Evolutionary conservation across 108 stramenopile genomes (phyloP), one percentile per base, ranked within the genome.

Genomic region (Nannochloropsis salina): DNA sequence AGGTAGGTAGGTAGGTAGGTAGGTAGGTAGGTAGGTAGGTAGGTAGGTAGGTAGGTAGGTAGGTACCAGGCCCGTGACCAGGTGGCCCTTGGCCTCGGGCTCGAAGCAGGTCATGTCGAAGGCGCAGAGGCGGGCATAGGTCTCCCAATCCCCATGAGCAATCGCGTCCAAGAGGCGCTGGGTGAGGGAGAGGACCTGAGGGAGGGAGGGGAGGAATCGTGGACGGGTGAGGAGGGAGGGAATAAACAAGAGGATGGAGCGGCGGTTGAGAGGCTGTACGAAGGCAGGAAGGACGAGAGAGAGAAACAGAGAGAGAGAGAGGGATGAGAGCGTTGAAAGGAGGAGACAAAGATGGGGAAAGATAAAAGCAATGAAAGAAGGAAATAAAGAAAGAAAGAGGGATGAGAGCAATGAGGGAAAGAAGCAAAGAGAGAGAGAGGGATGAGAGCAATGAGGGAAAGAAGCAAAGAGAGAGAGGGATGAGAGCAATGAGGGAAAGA

Each of bases 41-140:
- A 51, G 47, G 47, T 9, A 51, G n/a, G n/a, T n/a, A 51, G 47
- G 47, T 10, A 51, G 47, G 47, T 12, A 51, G 47, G 47, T 12
- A 51, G 10, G 47, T 12, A 51, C 47, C 47, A 51, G 47, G 47
- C 47, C 47, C 47, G 9, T 9, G 47, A 51, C 12, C 10, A 51
- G 47, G 47, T 51, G 47, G 10, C 47, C 47, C 47, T 51, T 51
- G 47, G 47, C 47, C 47, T 51, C 47, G 47, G 47, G 47, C 47
- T 51, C 47, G 47, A 51, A 51, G 47, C 47, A 51, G 47, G 47
- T 51, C 47, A 51, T 51, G 47, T 51, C 47, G 47, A 10, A 12
- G 47, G 47, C 9, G 47, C 47, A 51, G 10, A 51, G 47, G 47
- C 47, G 47, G 47, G 47, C 12, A 51, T 51, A 51, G 10, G 47